Evolutionary conservation across 2,329 filamentous ascomycete species (phyloP).

Genomic region (Stachybotrys elegans): DNA sequence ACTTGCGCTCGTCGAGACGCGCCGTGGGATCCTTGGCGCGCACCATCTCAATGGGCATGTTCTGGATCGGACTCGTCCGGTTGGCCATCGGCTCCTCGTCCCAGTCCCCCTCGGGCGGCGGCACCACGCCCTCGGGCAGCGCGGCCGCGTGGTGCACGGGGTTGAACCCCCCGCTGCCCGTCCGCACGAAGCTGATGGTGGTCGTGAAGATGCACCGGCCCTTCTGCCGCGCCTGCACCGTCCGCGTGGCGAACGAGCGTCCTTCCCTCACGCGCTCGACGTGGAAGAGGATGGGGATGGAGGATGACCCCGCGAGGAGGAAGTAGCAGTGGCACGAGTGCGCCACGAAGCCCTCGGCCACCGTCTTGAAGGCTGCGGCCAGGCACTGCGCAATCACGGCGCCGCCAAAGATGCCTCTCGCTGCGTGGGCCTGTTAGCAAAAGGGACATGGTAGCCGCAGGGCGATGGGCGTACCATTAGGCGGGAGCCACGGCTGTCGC

Average conservation of each 20-base stretch:
- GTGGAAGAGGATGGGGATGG: constrained; percentile 87
- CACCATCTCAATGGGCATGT: constrained; percentile 35
- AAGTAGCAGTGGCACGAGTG: constrained; percentile 99
- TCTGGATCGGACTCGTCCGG: constrained; percentile 45
- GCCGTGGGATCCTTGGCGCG: constrained; percentile 31
- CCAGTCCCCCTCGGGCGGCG: constrained; percentile 32
- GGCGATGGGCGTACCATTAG: too few relatives aligned
- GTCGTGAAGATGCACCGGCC: constrained; percentile 93
- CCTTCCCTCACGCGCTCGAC: constrained; percentile 92
- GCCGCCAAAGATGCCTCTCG: constrained; percentile 89
- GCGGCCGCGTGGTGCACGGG: constrained; percentile 61
- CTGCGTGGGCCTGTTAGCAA: too few relatives aligned
- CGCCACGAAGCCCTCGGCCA: constrained; percentile 72
- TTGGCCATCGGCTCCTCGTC: constrained; percentile 45
- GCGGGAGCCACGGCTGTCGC: constrained; percentile 84
- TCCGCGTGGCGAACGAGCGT: constrained; percentile 82
- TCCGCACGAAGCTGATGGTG: constrained; percentile 80
- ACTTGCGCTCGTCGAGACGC: constrained; percentile 60
- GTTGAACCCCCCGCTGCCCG: constrained; percentile 47
- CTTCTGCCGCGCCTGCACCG: constrained; percentile 89
- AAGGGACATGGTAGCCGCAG: too few relatives aligned
- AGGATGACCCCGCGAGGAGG: constrained; percentile 79
- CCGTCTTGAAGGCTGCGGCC: constrained; percentile 81
- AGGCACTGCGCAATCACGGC: constrained; percentile 90
- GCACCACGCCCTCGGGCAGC: constrained; percentile 43